Conservation (phyloP, 306 rosid species). For the Castanospermum australe region DNA sequence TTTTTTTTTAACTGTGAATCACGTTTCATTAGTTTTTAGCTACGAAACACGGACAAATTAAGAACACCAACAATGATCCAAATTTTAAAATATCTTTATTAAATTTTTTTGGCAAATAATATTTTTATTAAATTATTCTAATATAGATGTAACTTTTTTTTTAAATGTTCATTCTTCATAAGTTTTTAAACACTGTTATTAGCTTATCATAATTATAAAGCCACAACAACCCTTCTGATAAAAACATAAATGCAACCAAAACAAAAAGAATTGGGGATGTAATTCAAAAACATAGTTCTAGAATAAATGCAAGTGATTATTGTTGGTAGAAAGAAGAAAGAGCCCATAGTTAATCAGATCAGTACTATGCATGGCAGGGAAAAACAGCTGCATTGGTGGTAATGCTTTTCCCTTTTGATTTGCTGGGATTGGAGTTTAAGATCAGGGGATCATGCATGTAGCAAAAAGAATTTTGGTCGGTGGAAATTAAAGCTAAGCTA, state of each 20-base stretch:
- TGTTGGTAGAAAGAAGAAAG: background rate
- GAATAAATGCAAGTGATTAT: background rate
- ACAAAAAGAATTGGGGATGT: background rate
- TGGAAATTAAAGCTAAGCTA: constrained; percentile 36
- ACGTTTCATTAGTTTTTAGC: background rate
- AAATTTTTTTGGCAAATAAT: no score
- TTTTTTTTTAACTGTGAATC: background rate
- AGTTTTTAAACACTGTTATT: no score
- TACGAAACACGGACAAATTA: background rate
- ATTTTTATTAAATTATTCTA: no score
- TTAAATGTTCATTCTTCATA: no score
- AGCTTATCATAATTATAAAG: background rate
- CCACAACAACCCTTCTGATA: background rate
- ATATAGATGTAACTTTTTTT: no score
- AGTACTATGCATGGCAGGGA: constrained; percentile 26
- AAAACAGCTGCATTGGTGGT: constrained; percentile 22
- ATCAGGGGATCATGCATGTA: constrained; percentile 33
- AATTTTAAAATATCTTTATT: no score
- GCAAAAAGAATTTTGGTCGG: constrained; percentile 37
- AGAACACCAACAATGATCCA: no score
- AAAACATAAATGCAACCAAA: background rate
- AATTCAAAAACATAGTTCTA: background rate
- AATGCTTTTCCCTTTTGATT: constrained; percentile 27
- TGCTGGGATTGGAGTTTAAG: constrained; percentile 6
- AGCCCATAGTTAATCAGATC: background rate